A percentile compares a stretch with the other conserved stretches of the same genome.
These are phyloP conservation scores for Lachnellula cervina DNA, from an alignment of 2,329 filamentous ascomycete species.

Conservation along the genomic window DNA sequence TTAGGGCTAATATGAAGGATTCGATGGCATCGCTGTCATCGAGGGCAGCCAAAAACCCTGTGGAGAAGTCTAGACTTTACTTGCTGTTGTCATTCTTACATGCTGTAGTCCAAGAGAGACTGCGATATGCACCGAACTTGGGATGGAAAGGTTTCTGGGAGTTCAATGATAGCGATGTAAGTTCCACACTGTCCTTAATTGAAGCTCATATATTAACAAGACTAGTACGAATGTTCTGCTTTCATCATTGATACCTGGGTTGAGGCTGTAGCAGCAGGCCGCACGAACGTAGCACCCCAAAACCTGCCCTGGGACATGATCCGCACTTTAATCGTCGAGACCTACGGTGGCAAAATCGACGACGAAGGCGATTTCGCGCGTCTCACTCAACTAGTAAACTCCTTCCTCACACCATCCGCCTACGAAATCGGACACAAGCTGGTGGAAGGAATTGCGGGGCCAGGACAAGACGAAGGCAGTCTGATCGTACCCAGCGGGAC, in stretches of 20 bases:
- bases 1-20: constrained; percentile 98
- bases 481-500: constrained; percentile 77
- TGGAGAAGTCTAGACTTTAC: constrained; percentile 87
- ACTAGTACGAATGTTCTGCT: constrained; percentile 89
- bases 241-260: constrained; percentile 96
- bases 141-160: constrained; percentile 99
- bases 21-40: constrained; percentile 79
- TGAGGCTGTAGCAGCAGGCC: constrained; percentile 72
- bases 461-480: constrained; percentile 42
- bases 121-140: constrained; percentile 87
- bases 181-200: constrained; percentile 35
- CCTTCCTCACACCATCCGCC: constrained; percentile 77
- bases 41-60: constrained; percentile 72
- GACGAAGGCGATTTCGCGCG: constrained; percentile 77
- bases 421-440: constrained; percentile 92
- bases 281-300: constrained; percentile 87
- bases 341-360: constrained; percentile 97
- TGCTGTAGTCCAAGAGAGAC: constrained; percentile 88
- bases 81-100: constrained; percentile 90
- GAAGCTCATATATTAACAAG: constrained; percentile 68
- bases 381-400: constrained; percentile 67
- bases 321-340: constrained; percentile 82
- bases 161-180: constrained; percentile 98
- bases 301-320: constrained; percentile 98
- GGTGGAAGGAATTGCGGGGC: constrained; percentile 54